Percentiles rank a stretch among this genome's conserved stretches.
Conservation (phyloP, 2,329 filamentous ascomycete species). For the Trichophyton benhamiae region DNA sequence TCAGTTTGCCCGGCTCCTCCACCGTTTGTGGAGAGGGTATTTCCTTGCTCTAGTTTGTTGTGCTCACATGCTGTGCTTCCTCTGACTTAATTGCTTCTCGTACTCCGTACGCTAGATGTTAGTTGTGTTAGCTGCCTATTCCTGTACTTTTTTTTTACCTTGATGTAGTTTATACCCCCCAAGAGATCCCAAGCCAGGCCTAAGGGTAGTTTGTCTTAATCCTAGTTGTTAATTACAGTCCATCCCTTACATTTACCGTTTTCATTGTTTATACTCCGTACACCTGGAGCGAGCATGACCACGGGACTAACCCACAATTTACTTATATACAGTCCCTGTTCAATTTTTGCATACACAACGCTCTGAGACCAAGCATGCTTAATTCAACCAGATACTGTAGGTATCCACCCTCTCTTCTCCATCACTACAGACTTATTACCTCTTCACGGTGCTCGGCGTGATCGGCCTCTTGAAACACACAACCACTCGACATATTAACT, state of each 20-base stretch:
- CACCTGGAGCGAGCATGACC: too few species aligned
- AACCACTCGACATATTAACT: neutral
- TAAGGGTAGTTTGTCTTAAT: neutral
- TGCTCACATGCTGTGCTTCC: neutral
- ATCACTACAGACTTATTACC: too few species aligned
- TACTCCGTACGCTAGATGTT: neutral
- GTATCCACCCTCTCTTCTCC: neutral
- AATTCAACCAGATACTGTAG: neutral
- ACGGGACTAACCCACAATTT: too few species aligned
- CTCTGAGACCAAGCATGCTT: neutral
- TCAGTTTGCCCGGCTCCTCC: too few species aligned
- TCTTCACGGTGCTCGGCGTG: too few species aligned
- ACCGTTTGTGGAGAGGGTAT: neutral
- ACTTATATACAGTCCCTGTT: too few species aligned
- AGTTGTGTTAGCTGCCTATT: neutral
- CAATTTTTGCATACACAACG: too few species aligned
- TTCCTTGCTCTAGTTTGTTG: neutral
- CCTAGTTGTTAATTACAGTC: neutral
- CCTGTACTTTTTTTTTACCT: neutral
- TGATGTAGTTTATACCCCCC: slow-evolving; percentile 4
- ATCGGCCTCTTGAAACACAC: neutral
- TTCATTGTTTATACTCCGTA: too few species aligned
- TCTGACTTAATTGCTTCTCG: neutral
- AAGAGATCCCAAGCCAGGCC: neutral
- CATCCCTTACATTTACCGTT: neutral